phyloP scores from a whole-genome alignment of 805 yeast genomes.

The Grigorovia humatica region DNA sequence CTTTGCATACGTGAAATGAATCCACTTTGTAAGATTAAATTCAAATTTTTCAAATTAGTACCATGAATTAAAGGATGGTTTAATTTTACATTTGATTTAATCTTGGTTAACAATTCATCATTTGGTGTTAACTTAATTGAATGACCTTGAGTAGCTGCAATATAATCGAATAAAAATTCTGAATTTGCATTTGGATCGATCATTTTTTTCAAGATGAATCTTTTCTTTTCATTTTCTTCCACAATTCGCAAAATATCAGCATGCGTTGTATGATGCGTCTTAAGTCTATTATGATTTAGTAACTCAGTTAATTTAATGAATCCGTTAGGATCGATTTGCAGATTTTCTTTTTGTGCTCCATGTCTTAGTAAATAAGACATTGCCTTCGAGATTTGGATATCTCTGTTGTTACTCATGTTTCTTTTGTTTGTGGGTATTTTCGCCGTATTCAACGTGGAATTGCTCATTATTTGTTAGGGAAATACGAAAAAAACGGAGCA shows the following conservation, averaged over 20 bases:
- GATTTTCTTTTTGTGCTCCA: constrained; percentile 60
- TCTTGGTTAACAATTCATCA: constrained; percentile 33
- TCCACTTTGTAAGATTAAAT: constrained; percentile 37
- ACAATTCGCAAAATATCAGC: constrained; percentile 57
- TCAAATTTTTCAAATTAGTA: constrained; percentile 44
- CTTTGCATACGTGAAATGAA: constrained; percentile 64
- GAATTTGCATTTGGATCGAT: constrained; percentile 7
- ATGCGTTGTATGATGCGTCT: constrained; percentile 41
- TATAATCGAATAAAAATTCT: constrained; percentile 16
- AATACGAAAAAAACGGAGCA: too few species aligned
- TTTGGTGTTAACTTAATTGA: constrained; percentile 40
- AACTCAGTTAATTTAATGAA: constrained; percentile 47
- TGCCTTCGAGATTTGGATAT: constrained; percentile 55
- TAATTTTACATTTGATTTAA: constrained; percentile 35
- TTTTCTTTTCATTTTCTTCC: constrained; percentile 51
- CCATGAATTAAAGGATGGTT: constrained; percentile 60
- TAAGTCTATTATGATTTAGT: constrained; percentile 47
- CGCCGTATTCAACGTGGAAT: not conserved
- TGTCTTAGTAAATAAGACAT: constrained; percentile 77
- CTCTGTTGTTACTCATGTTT: constrained; percentile 29
- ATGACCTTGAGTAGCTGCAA: constrained; percentile 96
- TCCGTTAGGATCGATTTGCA: constrained; percentile 59
- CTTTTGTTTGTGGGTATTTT: not conserved
- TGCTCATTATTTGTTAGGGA: too few species aligned
- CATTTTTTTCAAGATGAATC: constrained; percentile 43